Conservation (phyloP, 176 grass and related monocot species). For the Oryza longistaminata region DNA sequence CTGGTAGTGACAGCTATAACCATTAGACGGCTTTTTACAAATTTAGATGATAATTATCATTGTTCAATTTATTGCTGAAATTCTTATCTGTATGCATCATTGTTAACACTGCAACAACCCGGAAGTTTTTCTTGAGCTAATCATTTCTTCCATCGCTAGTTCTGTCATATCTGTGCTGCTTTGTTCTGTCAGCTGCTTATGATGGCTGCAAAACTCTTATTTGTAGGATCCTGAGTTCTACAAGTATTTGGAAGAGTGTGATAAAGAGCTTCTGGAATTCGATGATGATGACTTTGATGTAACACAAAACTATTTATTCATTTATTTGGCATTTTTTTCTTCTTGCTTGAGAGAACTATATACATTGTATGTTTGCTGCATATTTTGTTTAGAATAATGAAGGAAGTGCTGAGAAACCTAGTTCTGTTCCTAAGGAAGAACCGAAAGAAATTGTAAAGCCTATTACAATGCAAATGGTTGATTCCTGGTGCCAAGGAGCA, state of each 20-base stretch:
- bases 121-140: background rate
- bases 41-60: background rate
- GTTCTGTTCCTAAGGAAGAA: conserved; percentile 41
- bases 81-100: conserved; percentile 1
- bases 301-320: conserved; percentile 22
- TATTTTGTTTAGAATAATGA: conserved; percentile 53
- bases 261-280: conserved; percentile 79
- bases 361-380: conserved; percentile 13
- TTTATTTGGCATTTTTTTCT: background rate
- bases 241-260: conserved; percentile 75
- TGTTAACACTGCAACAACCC: background rate
- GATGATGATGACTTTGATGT: conserved; percentile 70
- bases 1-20: background rate
- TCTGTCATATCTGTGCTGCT: background rate
- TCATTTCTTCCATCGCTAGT: background rate
- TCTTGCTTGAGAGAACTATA: conserved; percentile 14
- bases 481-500: conserved; percentile 66
- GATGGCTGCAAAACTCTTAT: conserved; percentile 15
- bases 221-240: conserved; percentile 90
- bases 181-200: conserved; percentile 10
- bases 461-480: conserved; percentile 91
- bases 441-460: conserved; percentile 53
- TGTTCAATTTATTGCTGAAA: background rate
- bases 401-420: conserved; percentile 47
- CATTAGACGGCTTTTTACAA: conserved; percentile 2